These are phyloP conservation scores for Amesomyces nigricolor DNA, from an alignment of 2,329 filamentous ascomycete genomes.

Conservation along the genomic window DNA sequence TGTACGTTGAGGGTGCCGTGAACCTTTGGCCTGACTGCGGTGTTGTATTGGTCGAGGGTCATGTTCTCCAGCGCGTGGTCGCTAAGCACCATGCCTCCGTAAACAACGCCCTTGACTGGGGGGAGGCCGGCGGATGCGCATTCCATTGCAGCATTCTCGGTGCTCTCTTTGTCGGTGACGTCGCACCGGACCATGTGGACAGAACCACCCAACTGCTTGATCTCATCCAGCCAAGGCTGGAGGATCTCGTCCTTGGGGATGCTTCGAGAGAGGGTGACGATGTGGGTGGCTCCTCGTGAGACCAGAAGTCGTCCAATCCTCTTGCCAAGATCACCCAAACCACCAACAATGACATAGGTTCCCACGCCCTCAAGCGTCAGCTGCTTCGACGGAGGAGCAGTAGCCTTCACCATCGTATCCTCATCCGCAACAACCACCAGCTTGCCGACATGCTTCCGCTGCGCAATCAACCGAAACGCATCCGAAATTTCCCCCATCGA, in stretches of 20 bases:
- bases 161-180: conserved; percentile 1
- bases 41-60: not conserved
- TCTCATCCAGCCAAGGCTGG: conserved; percentile 14
- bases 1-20: not conserved
- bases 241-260: conserved; percentile 7
- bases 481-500: not conserved
- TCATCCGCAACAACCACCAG: conserved; percentile 31
- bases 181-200: not conserved
- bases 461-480: not conserved
- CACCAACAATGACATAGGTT: conserved; percentile 36
- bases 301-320: conserved; percentile 33
- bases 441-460: conserved; percentile 36
- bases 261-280: conserved; percentile 36
- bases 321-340: conserved; percentile 35
- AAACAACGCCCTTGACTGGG: conserved; percentile 25
- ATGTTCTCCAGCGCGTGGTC: not conserved
- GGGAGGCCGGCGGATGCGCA: not conserved
- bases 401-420: conserved; percentile 1
- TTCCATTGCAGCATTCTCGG: not conserved
- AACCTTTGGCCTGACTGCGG: not conserved
- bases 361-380: conserved; percentile 12
- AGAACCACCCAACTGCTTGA: not conserved
- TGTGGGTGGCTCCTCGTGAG: conserved; percentile 34
- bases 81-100: conserved; percentile 26
- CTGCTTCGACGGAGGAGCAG: not conserved